These are phyloP conservation scores for Paralagenidium karlingii DNA, from an alignment of 352 stramenopile species.

Conservation along the genomic window DNA sequence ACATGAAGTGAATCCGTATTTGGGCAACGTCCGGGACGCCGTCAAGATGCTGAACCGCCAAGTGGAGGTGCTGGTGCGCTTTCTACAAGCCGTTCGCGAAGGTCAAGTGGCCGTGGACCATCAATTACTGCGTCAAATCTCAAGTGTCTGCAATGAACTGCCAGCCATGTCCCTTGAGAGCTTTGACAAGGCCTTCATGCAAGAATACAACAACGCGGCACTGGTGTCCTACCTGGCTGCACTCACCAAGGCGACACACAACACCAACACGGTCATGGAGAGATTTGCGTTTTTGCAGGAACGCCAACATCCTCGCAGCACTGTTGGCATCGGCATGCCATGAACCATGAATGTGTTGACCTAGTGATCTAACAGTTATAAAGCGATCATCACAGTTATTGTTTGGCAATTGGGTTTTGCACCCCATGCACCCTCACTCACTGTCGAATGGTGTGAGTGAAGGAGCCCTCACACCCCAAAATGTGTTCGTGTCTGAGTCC, in stretches of 20 bases:
- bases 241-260: slow-evolving; percentile 71
- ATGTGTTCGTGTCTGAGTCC: no score
- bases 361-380: no score
- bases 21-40: slow-evolving; percentile 68
- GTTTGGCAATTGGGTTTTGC: no score
- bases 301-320: slow-evolving; percentile 38
- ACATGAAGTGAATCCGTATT: slow-evolving; percentile 55
- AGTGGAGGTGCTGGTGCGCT: slow-evolving; percentile 57
- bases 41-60: slow-evolving; percentile 81
- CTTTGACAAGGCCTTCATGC: slow-evolving; percentile 57
- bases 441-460: no score
- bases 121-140: slow-evolving; percentile 73
- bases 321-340: no score
- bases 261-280: slow-evolving; percentile 67
- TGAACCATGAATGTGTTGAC: no score
- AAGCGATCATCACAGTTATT: no score
- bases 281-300: slow-evolving; percentile 65
- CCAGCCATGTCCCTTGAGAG: slow-evolving; percentile 59
- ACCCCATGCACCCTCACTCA: no score
- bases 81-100: slow-evolving; percentile 30
- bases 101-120: slow-evolving; percentile 62
- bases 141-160: slow-evolving; percentile 76
- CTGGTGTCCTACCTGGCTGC: slow-evolving; percentile 73
- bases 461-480: no score
- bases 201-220: slow-evolving; percentile 77